phyloP scores from a whole-genome alignment of 768 basidiomycete genomes.

The Leucocoprinus sp. region DNA sequence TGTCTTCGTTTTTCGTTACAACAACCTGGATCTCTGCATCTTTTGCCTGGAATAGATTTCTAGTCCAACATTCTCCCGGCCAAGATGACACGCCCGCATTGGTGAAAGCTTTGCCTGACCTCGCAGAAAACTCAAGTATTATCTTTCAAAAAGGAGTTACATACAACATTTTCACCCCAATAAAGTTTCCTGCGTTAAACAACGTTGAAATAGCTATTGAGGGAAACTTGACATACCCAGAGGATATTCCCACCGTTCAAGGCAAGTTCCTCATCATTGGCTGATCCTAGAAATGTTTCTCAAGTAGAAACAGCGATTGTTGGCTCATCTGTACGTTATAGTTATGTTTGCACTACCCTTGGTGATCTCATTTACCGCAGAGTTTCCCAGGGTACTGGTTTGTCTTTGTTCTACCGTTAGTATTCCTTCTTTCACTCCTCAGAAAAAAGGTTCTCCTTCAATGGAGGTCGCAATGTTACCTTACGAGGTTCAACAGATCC shows the following conservation, averaged over 20 bases:
- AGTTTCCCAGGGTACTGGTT: constrained; percentile 39
- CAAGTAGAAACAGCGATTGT: constrained; percentile 27
- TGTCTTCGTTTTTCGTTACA: not conserved
- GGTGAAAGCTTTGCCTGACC: constrained; percentile 32
- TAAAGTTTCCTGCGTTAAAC: constrained; percentile 44
- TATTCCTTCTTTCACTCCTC: not conserved
- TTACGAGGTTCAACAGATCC: constrained; percentile 46
- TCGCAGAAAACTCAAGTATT: constrained; percentile 39
- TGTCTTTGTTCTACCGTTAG: not conserved
- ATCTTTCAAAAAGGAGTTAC: constrained; percentile 46
- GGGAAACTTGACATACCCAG: constrained; percentile 50
- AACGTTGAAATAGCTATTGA: constrained; percentile 52
- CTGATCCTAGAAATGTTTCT: not conserved
- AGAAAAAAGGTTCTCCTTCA: constrained; percentile 41
- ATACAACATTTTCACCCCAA: constrained; percentile 55
- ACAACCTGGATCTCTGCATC: constrained; percentile 6
- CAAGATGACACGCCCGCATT: constrained; percentile 46
- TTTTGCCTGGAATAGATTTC: constrained; percentile 39
- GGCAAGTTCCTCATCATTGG: constrained; percentile 21
- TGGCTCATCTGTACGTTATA: constrained; percentile 30
- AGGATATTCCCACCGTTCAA: constrained; percentile 44
- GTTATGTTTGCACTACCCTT: too few relatives aligned
- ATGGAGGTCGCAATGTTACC: constrained; percentile 50
- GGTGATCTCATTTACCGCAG: too few relatives aligned
- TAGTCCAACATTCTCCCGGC: constrained; percentile 39